Conservation (phyloP, 306 rosid genomes). For the Oxytropis ochrocephala region DNA sequence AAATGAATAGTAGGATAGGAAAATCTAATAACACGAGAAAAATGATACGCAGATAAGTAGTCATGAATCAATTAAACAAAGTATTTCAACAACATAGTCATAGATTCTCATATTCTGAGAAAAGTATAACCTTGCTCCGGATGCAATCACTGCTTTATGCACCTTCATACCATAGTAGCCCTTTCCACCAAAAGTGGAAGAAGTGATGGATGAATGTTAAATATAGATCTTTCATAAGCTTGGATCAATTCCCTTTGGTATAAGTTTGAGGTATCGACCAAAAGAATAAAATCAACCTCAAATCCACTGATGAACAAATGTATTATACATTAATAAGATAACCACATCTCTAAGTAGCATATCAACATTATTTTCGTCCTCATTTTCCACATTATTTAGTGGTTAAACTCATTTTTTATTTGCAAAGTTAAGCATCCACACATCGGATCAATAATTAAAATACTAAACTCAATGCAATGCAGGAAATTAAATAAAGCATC, state of each 20-base stretch:
- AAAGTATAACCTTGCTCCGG: slow-evolving; percentile 66
- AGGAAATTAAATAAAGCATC: slow-evolving; percentile 11
- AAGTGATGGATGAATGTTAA: slow-evolving; percentile 90
- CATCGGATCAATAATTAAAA: neutral
- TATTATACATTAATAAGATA: neutral
- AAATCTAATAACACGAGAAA: slow-evolving; percentile 34
- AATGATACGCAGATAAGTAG: neutral
- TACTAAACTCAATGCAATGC: neutral
- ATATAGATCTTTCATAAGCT: slow-evolving; percentile 61
- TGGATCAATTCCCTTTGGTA: slow-evolving; percentile 67
- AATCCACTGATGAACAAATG: slow-evolving; percentile 36
- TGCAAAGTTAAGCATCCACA: neutral
- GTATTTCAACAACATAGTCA: neutral
- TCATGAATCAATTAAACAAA: neutral
- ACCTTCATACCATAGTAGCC: slow-evolving; percentile 91
- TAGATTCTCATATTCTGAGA: neutral
- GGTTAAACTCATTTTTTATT: neutral
- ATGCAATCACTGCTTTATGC: slow-evolving; percentile 84
- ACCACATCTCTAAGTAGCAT: neutral
- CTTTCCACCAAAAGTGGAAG: slow-evolving; percentile 97
- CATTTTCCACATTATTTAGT: neutral
- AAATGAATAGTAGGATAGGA: slow-evolving; percentile 83
- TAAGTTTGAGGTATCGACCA: slow-evolving; percentile 81
- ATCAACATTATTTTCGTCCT: neutral
- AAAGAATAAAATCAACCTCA: slow-evolving; percentile 71